Percentiles rank a stretch among this genome's conserved stretches.
Evolutionary conservation across 495 filamentous ascomycete species (phyloP).

Genomic region (Xylaria acuta): DNA sequence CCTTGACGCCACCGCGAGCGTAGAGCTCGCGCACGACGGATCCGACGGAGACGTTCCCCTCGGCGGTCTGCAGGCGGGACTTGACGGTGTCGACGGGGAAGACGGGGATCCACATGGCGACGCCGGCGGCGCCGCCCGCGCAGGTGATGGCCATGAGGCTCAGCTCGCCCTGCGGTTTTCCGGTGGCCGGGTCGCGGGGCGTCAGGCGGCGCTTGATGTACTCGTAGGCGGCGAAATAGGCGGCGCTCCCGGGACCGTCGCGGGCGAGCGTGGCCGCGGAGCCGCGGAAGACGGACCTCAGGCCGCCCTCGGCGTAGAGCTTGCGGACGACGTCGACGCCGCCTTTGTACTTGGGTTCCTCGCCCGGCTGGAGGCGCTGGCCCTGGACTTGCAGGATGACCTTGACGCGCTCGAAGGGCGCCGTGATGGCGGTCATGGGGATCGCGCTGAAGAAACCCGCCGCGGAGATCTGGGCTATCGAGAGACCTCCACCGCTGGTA

Average conservation of each 20-base stretch:
- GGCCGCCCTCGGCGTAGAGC: constrained; percentile 88
- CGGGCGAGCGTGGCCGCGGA: constrained; percentile 88
- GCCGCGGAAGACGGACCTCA: constrained; percentile 90
- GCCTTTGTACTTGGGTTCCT: constrained; percentile 92
- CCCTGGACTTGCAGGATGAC: constrained; percentile 98
- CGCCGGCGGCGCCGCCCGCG: constrained; percentile 87
- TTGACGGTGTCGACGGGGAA: constrained; percentile 99
- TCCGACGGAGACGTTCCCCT: constrained; percentile 82
- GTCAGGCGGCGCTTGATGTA: constrained; percentile 86
- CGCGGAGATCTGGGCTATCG: constrained; percentile 85
- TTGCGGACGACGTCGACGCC: constrained; percentile 94
- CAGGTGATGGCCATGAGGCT: constrained; percentile 81
- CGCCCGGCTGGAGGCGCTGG: constrained; percentile 85
- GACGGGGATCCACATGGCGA: constrained; percentile 99
- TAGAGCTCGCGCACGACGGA: constrained; percentile 82
- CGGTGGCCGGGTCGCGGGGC: constrained; percentile 78
- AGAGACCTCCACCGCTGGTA: constrained; percentile 69
- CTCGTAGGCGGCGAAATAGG: constrained; percentile 98
- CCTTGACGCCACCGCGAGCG: constrained; percentile 78
- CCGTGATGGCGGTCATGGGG: constrained; percentile 96
- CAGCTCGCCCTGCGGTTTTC: constrained; percentile 73
- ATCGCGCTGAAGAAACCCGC: constrained; percentile 98
- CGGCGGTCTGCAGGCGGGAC: constrained; percentile 87
- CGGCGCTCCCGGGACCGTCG: constrained; percentile 90
- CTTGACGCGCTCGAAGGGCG: constrained; percentile 98